Evolutionary conservation across 2,329 filamentous ascomycete genomes (phyloP).

Genomic region (Penicillium brevicompactum): DNA sequence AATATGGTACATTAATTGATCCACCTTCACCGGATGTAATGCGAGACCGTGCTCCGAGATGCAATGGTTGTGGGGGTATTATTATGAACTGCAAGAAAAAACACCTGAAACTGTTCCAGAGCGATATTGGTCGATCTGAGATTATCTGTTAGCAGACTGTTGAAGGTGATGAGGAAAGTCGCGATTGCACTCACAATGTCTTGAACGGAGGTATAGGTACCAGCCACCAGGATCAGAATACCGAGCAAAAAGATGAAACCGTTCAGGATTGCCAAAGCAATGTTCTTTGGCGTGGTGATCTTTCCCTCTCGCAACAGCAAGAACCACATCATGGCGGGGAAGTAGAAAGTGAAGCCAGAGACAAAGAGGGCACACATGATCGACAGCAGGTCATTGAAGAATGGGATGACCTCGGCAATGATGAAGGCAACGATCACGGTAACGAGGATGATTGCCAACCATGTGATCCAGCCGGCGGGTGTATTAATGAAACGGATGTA

Average conservation of each 20-base stretch:
- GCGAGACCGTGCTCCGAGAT: not conserved
- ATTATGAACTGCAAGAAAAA: not conserved
- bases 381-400: slow-evolving; percentile 69
- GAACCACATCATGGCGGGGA: slow-evolving; percentile 51
- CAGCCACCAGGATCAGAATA: slow-evolving; percentile 71
- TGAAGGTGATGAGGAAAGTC: not conserved
- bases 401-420: slow-evolving; percentile 82
- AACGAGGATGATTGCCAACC: slow-evolving; percentile 30
- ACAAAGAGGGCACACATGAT: slow-evolving; percentile 69
- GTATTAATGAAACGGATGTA: slow-evolving; percentile 40
- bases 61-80: not conserved
- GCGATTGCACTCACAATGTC: slow-evolving; percentile 34
- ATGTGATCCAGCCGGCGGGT: slow-evolving; percentile 38
- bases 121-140: not conserved
- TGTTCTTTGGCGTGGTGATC: slow-evolving; percentile 41
- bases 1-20: too few species aligned
- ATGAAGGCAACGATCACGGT: slow-evolving; percentile 82
- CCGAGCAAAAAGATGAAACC: slow-evolving; percentile 69
- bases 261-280: slow-evolving; percentile 65
- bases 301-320: slow-evolving; percentile 30
- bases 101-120: not conserved
- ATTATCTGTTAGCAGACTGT: not conserved
- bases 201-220: slow-evolving; percentile 68
- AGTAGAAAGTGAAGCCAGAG: slow-evolving; percentile 83
- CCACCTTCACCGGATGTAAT: not conserved